Percentiles rank a stretch among this genome's conserved stretches.
Conservation (phyloP, 129 eudicot genomes). For the Tagetes erecta region DNA sequence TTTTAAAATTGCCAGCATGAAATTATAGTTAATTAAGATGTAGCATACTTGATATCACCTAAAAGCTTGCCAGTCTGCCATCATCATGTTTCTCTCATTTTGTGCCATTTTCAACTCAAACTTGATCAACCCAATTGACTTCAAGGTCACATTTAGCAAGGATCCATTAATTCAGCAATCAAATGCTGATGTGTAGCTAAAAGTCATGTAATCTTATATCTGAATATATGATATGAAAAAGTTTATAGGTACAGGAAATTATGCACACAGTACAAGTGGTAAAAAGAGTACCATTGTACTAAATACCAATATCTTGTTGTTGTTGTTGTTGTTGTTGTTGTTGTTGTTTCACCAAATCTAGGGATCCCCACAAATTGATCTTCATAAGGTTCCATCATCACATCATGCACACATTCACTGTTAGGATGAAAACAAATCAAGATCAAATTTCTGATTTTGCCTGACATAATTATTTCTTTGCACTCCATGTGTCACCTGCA, state of each 20-base stretch:
- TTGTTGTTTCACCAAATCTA: conserved; percentile 8
- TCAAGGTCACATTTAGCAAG: neutral
- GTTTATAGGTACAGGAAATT: conserved; percentile 4
- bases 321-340: neutral
- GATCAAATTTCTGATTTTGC: neutral
- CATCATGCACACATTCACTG: conserved; percentile 17
- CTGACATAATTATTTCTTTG: conserved; percentile 1
- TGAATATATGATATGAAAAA: neutral
- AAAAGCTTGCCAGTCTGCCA: conserved; percentile 32
- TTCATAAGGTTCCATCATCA: conserved; percentile 8
- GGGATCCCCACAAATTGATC: conserved; percentile 25
- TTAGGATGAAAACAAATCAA: neutral
- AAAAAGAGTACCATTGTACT: neutral
- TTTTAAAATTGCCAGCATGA: conserved; percentile 12
- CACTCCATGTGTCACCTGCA: neutral
- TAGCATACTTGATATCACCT: conserved; percentile 18
- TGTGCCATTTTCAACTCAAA: conserved; percentile 15
- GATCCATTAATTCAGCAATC: conserved; percentile 2
- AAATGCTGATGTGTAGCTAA: conserved; percentile 22
- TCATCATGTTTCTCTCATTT: conserved; percentile 21
- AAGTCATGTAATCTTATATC: conserved; percentile 1
- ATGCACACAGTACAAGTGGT: conserved; percentile 16
- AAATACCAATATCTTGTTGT: neutral
- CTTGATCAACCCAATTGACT: neutral
- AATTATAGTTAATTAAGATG: too few relatives aligned